Evolutionary conservation across 768 basidiomycete species (phyloP).

Genomic region (Amanita inopinata): DNA sequence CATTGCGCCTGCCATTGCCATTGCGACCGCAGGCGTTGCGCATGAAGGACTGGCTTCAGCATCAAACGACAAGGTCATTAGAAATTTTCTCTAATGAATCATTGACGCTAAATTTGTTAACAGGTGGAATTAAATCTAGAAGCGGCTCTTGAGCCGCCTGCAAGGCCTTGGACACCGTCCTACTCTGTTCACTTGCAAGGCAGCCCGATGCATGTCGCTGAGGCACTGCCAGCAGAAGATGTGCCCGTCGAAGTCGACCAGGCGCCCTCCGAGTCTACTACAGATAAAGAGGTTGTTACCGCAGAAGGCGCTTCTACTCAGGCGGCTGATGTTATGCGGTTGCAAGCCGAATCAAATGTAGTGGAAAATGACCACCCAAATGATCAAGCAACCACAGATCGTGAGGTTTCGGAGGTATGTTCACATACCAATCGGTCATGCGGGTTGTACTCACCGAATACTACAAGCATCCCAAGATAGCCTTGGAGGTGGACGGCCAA

Average conservation of each 20-base stretch:
- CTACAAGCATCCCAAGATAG: no score
- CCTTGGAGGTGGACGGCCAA: background rate
- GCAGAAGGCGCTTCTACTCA: constrained; percentile 3
- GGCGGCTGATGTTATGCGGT: no score
- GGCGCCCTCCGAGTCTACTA: constrained; percentile 2
- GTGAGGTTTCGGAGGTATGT: no score
- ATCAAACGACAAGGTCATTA: background rate
- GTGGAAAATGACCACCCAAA: no score
- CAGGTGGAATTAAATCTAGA: no score
- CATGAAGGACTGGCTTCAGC: background rate
- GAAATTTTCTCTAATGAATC: background rate
- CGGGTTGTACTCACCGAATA: no score
- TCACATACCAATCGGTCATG: no score
- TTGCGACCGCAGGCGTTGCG: background rate
- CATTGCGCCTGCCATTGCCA: background rate
- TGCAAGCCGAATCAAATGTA: no score
- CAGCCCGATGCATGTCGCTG: constrained; percentile 16
- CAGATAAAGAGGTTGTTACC: background rate
- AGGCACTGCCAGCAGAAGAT: constrained; percentile 7
- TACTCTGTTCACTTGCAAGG: constrained; percentile 33
- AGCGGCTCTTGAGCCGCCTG: constrained; percentile 12
- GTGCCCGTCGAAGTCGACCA: background rate
- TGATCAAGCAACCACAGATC: no score
- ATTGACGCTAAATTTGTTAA: background rate
- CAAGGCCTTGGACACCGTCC: constrained; percentile 30